Evolutionary conservation across 2,329 filamentous ascomycete genomes (phyloP).

Genomic region (Cladorrhinum sp.): DNA sequence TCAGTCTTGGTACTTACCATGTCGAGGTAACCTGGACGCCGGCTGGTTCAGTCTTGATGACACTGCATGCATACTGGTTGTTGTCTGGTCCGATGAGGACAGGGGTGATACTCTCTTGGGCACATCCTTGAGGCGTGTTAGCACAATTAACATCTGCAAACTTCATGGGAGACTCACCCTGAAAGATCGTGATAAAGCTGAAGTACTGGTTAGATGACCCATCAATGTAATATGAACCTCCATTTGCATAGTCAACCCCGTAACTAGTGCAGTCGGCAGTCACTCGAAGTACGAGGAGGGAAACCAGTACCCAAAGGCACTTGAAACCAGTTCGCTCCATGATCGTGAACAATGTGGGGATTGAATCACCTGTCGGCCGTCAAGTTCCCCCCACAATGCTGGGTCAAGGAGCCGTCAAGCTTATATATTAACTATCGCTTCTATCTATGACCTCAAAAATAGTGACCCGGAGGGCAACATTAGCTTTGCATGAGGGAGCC

Average conservation of each 20-base stretch:
- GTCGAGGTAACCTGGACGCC: conserved; percentile 37
- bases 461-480: too few species aligned
- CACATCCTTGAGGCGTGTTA: conserved; percentile 31
- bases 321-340: conserved; percentile 23
- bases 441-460: too few species aligned
- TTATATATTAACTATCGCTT: not conserved
- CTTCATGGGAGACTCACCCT: conserved; percentile 27
- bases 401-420: not conserved
- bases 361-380: not conserved
- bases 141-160: not conserved
- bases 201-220: conserved; percentile 38
- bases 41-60: conserved; percentile 35
- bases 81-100: conserved; percentile 34
- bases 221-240: conserved; percentile 40
- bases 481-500: conserved; percentile 1
- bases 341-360: conserved; percentile 1
- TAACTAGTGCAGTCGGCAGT: conserved; percentile 35
- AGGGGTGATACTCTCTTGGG: conserved; percentile 35
- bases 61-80: conserved; percentile 36
- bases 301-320: conserved; percentile 24
- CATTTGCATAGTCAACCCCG: conserved; percentile 39
- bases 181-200: conserved; percentile 38
- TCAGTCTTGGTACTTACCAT: conserved; percentile 33
- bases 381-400: not conserved
- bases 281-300: conserved; percentile 24